These are phyloP conservation scores for Phaffia australis DNA, from an alignment of 768 basidiomycete genomes.

Conservation along the genomic window DNA sequence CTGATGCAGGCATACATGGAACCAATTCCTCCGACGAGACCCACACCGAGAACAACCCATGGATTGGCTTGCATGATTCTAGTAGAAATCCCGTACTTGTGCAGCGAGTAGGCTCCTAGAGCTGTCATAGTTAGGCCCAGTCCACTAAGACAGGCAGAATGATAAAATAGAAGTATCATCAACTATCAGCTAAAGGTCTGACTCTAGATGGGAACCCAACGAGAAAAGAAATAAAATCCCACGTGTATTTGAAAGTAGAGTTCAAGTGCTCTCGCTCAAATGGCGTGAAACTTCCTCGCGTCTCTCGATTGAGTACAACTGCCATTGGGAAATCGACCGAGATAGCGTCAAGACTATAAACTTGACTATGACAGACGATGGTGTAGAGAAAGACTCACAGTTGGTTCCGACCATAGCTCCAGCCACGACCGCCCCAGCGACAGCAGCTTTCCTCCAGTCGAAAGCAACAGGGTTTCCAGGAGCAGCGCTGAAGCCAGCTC, in stretches of 20 bases:
- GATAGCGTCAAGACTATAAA: constrained; percentile 40
- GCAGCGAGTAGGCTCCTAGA: constrained; percentile 55
- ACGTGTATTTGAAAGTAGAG: constrained; percentile 67
- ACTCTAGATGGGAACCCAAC: background rate
- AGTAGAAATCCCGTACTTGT: background rate
- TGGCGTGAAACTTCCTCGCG: constrained; percentile 53
- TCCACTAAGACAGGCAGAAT: background rate
- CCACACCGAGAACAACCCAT: constrained; percentile 72
- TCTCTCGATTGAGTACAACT: constrained; percentile 64
- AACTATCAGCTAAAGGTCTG: background rate
- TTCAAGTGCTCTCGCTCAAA: constrained; percentile 61
- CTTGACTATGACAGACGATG: background rate
- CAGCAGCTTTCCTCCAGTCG: background rate
- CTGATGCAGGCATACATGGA: constrained; percentile 46
- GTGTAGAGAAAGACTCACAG: too few species aligned
- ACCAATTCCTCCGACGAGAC: constrained; percentile 56
- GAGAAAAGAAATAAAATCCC: background rate
- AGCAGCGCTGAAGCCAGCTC: too few species aligned
- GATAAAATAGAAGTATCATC: background rate
- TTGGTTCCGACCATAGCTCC: too few species aligned
- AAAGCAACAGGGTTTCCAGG: too few species aligned
- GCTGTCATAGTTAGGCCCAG: constrained; percentile 63
- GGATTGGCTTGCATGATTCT: constrained; percentile 72
- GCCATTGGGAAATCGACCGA: constrained; percentile 57
- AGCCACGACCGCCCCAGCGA: background rate